Base-by-base conservation (phyloP, 2,329 filamentous ascomycete species). In the Cladophialophora psammophila region DNA sequence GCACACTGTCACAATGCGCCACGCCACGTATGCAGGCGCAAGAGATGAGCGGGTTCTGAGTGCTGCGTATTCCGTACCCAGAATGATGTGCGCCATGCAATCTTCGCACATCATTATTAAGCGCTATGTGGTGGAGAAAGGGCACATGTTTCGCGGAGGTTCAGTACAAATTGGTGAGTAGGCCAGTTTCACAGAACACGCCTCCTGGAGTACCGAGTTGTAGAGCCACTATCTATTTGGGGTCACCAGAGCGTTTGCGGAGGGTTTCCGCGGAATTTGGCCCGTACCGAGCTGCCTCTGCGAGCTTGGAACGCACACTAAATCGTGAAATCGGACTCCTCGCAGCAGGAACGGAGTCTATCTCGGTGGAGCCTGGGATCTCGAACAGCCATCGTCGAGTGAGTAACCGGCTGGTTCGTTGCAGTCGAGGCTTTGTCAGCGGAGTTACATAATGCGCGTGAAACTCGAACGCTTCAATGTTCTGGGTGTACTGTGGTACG, bases 271-370 rank as follows among this genome's bases (percentile, higher is more conserved):
- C 45, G 45, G 45, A 50, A 50, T 26, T 18, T 50, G 45, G 45
- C 45, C 45, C 45, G 45, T 31, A 26, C 45, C 45, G 45, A 50
- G 20, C 45, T 50, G 36, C 36, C 36, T 40, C 15, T 40, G 36
- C 36, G 36, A 40, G 36, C 36, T 50, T 15, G 42, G 20, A 50
- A 12, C 20, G 26, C 45, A 26, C 45, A 50, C 45, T 50, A 50
- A 26, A 26, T 50, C 26, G 13, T 50, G 13, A 20, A 26, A 50
- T 50, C 18, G 8, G 18, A 50, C 5, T 50, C 18, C 26, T 50
- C 45, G 18, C 5, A 40, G 12, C 26, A 26, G 26, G 26, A 26
- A 26, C 26, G 26, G 26, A 26, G 26, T 26, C 26, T 2, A 26
- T 26, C 26, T 26, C 26, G 26, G 26, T 26, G 26, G 26, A 26